Conservation (phyloP, 169 alveolate genomes). For the Cyclospora cayetanensis region DNA sequence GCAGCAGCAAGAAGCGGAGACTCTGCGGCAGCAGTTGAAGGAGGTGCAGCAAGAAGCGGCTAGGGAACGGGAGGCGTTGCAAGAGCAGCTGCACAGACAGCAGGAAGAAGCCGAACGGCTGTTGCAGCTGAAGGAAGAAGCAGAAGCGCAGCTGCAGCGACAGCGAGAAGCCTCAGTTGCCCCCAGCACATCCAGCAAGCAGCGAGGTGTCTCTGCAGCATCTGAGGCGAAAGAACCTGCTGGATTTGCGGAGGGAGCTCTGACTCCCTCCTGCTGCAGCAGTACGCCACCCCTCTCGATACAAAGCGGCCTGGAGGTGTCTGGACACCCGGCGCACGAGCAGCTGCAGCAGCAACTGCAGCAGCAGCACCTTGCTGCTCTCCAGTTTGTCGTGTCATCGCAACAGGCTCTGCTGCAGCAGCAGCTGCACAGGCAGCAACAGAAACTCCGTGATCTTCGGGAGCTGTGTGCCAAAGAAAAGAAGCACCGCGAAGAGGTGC, state of each 20-base stretch:
- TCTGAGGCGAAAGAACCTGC: not conserved
- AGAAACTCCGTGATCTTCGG: not conserved
- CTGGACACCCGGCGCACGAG: too few species aligned
- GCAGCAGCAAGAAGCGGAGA: not conserved
- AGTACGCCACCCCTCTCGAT: too few species aligned
- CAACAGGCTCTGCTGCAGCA: not conserved
- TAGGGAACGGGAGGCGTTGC: not conserved
- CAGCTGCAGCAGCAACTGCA: not conserved
- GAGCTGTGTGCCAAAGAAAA: too few species aligned
- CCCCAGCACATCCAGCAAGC: not conserved
- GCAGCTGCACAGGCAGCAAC: not conserved
- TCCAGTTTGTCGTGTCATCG: not conserved
- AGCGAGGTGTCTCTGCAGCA: too few species aligned
- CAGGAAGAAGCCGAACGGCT: not conserved
- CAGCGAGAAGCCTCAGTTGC: not conserved
- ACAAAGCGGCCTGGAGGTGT: too few species aligned
- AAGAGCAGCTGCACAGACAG: not conserved
- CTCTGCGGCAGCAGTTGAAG: not conserved
- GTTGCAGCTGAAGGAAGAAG: not conserved
- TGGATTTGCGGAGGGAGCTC: not conserved
- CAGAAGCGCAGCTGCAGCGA: not conserved
- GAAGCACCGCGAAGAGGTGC: not conserved
- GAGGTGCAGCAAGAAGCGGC: not conserved
- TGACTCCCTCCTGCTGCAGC: not conserved
- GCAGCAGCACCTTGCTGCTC: not conserved